phyloP scores from a whole-genome alignment of 2,329 filamentous ascomycete species.

The Ceratocystis variospora region DNA sequence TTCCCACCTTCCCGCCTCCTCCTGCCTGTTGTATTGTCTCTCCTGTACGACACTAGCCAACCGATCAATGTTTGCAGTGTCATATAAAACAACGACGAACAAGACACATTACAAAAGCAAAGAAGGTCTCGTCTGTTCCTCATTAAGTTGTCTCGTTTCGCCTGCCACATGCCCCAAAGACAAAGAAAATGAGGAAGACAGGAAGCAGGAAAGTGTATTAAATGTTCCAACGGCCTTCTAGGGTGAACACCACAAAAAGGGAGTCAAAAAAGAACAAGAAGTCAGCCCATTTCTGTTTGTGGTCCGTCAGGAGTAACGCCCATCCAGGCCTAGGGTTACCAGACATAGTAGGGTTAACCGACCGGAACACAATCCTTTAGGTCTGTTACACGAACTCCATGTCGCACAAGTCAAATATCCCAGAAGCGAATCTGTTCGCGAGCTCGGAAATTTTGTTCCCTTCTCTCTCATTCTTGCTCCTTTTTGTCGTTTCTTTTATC shows the following conservation, averaged over 20 bases:
- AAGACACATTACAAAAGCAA: background rate
- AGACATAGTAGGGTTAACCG: fast-evolving
- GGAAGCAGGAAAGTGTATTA: background rate
- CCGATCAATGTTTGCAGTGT: background rate
- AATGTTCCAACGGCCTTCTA: too few relatives aligned
- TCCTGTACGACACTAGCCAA: background rate
- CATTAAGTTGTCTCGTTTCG: background rate
- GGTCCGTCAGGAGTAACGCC: background rate
- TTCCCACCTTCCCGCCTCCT: background rate
- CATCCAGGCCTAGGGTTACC: background rate
- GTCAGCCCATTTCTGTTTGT: background rate
- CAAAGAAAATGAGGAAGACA: background rate
- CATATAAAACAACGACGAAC: background rate
- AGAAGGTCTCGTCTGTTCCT: background rate
- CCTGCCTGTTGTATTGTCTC: background rate
- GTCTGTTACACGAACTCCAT: background rate
- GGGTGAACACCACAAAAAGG: background rate
- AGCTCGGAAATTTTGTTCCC: background rate
- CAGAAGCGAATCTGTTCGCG: slow-evolving; percentile 5
- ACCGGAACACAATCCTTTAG: background rate
- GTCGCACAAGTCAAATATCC: slow-evolving; percentile 1
- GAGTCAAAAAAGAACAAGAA: background rate
- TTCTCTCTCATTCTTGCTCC: background rate
- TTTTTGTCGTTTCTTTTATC: background rate
- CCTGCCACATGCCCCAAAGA: background rate